These are phyloP conservation scores for Pisolithus thermaeus DNA, from an alignment of 1,284 basidiomycete species.

Conservation along the genomic window DNA sequence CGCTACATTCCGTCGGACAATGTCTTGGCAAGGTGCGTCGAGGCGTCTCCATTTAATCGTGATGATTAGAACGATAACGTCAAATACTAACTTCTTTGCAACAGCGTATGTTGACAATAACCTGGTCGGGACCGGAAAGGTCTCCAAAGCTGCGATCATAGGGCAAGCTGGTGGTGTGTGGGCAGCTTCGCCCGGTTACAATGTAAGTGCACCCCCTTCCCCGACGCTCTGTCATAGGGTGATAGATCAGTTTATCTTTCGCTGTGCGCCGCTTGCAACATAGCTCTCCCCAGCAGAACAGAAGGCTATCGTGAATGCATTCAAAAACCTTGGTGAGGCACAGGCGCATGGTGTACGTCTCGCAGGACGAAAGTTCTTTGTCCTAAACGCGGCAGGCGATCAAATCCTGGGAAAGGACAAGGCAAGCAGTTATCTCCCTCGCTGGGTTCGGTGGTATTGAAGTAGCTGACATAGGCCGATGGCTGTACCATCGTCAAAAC, in stretches of 20 bases:
- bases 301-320: constrained; percentile 55
- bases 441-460: not conserved
- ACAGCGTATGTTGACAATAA: constrained; percentile 86
- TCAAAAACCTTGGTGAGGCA: constrained; percentile 39
- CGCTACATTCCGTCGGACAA: constrained; percentile 8
- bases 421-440: constrained; percentile 40
- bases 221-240: not conserved
- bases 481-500: constrained; percentile 86
- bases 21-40: constrained; percentile 28
- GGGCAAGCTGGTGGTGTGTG: constrained; percentile 85
- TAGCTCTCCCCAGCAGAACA: constrained; percentile 79
- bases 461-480: constrained; percentile 49
- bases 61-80: not conserved
- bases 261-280: not conserved
- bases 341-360: constrained; percentile 66
- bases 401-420: constrained; percentile 79
- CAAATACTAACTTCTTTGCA: not conserved
- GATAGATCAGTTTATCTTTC: not conserved
- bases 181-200: constrained; percentile 72
- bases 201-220: constrained; percentile 4
- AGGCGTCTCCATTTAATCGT: constrained; percentile 2
- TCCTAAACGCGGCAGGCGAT: constrained; percentile 51
- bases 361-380: constrained; percentile 79
- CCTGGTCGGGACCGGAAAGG: constrained; percentile 73
- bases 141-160: constrained; percentile 79